Conservation (phyloP, 2,329 filamentous ascomycete genomes). For the Colletotrichum simmondsii region DNA sequence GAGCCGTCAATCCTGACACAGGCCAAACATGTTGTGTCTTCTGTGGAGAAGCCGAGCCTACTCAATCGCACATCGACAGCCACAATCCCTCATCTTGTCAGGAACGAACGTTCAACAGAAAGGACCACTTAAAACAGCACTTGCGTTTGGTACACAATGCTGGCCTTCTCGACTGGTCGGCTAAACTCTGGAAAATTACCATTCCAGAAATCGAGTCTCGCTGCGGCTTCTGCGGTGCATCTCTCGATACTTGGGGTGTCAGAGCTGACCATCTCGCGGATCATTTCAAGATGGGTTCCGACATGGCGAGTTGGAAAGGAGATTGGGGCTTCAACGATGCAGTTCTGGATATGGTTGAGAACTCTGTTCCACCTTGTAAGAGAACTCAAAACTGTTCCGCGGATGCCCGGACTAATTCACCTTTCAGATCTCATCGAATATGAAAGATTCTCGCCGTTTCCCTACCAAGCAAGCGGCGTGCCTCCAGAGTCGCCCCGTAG, state of each 20-base stretch:
- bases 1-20: slow-evolving; percentile 46
- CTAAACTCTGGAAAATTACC: slow-evolving; percentile 6
- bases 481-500: slow-evolving; percentile 37
- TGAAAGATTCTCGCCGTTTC: slow-evolving; percentile 26
- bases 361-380: slow-evolving; percentile 48
- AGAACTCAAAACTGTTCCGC: neutral
- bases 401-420: neutral
- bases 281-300: slow-evolving; percentile 50
- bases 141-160: slow-evolving; percentile 36
- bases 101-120: slow-evolving; percentile 57
- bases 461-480: slow-evolving; percentile 23
- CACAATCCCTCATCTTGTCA: slow-evolving; percentile 58
- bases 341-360: slow-evolving; percentile 48
- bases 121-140: slow-evolving; percentile 57
- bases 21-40: slow-evolving; percentile 46
- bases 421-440: slow-evolving; percentile 25
- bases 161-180: neutral
- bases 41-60: slow-evolving; percentile 46
- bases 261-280: slow-evolving; percentile 50
- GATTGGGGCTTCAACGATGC: slow-evolving; percentile 51
- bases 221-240: slow-evolving; percentile 50
- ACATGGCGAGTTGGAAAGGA: slow-evolving; percentile 52
- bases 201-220: slow-evolving; percentile 37
- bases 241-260: slow-evolving; percentile 46
- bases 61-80: slow-evolving; percentile 44